These are phyloP conservation scores for Sporothrix pallida DNA, from an alignment of 2,329 filamentous ascomycete species.

Conservation along the genomic window DNA sequence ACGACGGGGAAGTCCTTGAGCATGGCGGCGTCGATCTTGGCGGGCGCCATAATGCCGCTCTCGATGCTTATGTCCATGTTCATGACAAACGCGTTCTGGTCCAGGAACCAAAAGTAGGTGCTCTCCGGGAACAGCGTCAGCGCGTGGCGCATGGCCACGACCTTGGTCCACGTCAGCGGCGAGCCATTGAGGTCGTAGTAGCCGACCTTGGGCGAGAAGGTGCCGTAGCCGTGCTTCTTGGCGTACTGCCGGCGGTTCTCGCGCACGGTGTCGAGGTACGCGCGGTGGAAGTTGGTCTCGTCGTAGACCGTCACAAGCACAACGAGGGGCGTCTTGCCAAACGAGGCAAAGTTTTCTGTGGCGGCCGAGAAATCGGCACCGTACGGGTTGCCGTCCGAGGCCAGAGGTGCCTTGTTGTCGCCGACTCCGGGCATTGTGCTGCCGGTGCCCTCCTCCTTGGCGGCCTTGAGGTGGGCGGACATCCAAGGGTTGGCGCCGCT, in stretches of 20 bases:
- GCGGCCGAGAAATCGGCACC: slow-evolving; percentile 33
- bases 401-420: background rate
- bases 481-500: slow-evolving; percentile 35
- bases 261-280: slow-evolving; percentile 74
- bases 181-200: slow-evolving; percentile 73
- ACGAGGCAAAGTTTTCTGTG: slow-evolving; percentile 46
- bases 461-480: slow-evolving; percentile 32
- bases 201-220: slow-evolving; percentile 77
- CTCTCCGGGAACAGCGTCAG: slow-evolving; percentile 78
- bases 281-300: slow-evolving; percentile 64
- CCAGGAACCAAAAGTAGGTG: slow-evolving; percentile 85
- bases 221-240: slow-evolving; percentile 82
- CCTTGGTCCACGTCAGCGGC: slow-evolving; percentile 72
- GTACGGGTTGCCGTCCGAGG: slow-evolving; percentile 17
- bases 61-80: slow-evolving; percentile 74
- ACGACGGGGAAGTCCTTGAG: slow-evolving; percentile 85
- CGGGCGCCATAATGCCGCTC: slow-evolving; percentile 70
- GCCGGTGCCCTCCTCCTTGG: slow-evolving; percentile 28
- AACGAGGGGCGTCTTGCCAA: slow-evolving; percentile 62
- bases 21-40: slow-evolving; percentile 77
- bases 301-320: slow-evolving; percentile 90
- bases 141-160: slow-evolving; percentile 88
- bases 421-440: slow-evolving; percentile 26
- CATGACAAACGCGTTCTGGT: slow-evolving; percentile 87
- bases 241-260: slow-evolving; percentile 88